A percentile compares a stretch with the other conserved stretches of the same genome.
Conservation (phyloP, 495 filamentous ascomycete species). For the Xylaria cubensis region DNA sequence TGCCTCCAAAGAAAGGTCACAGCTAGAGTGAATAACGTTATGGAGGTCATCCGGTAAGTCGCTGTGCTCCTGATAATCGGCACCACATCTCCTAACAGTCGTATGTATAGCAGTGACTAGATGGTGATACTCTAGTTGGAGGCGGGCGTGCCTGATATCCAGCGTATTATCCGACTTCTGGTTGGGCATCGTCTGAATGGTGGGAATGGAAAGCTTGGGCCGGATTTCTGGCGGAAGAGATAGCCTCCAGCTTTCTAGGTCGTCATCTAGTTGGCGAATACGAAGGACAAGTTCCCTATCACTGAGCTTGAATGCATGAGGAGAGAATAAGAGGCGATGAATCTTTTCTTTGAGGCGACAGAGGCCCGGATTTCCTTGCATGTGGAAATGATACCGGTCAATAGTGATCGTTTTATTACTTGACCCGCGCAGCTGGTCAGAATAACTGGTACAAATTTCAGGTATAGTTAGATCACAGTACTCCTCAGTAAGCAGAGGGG, state of each 20-base stretch:
- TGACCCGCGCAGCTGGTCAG: not conserved
- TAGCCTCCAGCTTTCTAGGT: not conserved
- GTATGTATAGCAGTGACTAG: not conserved
- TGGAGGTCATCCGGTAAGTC: conserved; percentile 27
- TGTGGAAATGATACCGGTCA: not conserved
- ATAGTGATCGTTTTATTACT: not conserved
- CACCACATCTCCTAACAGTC: conserved; percentile 27
- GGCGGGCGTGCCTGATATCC: not conserved
- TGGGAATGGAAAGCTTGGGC: not conserved
- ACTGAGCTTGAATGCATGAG: not conserved
- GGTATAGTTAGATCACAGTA: conserved; percentile 41
- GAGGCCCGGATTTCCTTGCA: not conserved
- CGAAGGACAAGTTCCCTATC: not conserved
- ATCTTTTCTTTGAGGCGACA: not conserved
- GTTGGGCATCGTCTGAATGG: not conserved
- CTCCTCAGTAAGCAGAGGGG: conserved; percentile 35
- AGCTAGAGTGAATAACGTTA: conserved; percentile 27
- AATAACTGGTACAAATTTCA: not conserved
- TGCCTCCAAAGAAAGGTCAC: conserved; percentile 26
- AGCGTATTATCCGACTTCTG: not conserved
- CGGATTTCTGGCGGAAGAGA: not conserved
- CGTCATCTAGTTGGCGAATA: not conserved
- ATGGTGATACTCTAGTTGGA: not conserved
- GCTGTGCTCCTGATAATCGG: not conserved
- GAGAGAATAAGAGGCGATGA: not conserved